These are phyloP conservation scores for Luffa aegyptiaca DNA, from an alignment of 306 rosid species.

Conservation along the genomic window DNA sequence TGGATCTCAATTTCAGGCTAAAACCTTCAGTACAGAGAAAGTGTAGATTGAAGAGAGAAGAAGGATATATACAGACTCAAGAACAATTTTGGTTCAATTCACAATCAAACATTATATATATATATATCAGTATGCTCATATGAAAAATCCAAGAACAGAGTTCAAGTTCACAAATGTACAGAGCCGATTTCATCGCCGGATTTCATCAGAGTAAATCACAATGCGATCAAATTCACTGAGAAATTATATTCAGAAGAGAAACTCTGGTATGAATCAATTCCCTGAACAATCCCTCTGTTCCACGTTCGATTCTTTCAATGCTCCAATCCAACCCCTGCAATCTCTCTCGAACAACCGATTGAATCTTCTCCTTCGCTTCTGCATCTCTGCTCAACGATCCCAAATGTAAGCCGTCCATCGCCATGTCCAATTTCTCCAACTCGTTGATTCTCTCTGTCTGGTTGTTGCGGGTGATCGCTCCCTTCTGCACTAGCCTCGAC, in stretches of 20 bases:
- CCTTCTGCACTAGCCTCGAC: conserved; percentile 38
- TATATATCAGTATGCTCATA: not conserved
- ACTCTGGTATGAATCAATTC: conserved; percentile 56
- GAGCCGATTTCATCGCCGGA: not conserved
- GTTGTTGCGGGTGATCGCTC: not conserved
- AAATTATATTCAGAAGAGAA: conserved; percentile 43
- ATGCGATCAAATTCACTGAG: conserved; percentile 18
- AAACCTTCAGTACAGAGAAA: no score
- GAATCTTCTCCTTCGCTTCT: conserved; percentile 30
- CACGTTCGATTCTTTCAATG: conserved; percentile 42
- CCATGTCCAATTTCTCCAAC: conserved; percentile 45
- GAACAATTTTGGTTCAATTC: not conserved
- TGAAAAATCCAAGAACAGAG: not conserved
- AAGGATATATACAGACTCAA: not conserved
- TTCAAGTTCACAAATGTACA: conserved; percentile 6
- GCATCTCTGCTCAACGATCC: conserved; percentile 14
- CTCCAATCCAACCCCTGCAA: conserved; percentile 33
- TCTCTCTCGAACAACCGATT: conserved; percentile 26
- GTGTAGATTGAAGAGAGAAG: no score
- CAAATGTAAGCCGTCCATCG: conserved; percentile 27
- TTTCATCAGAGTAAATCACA: not conserved
- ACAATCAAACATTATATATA: not conserved
- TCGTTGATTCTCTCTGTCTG: conserved; percentile 23
- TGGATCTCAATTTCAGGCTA: no score
- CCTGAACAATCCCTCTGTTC: conserved; percentile 54